phyloP scores from a whole-genome alignment of 768 basidiomycete species.

The Hypholoma sublateritium region DNA sequence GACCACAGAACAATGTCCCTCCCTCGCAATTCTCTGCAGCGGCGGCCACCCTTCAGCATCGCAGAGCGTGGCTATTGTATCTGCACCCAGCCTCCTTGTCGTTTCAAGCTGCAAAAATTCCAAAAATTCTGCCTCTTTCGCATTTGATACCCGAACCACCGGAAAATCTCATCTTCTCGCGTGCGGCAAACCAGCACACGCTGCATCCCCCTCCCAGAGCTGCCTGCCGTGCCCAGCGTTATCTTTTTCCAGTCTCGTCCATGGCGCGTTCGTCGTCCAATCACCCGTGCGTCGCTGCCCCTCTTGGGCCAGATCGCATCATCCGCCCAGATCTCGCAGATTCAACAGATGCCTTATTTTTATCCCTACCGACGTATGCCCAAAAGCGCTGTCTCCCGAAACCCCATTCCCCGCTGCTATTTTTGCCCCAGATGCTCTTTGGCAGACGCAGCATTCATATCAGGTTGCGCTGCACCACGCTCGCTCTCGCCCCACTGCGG shows the following conservation, averaged over 20 bases:
- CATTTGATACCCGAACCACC: not conserved
- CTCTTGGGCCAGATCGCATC: slow-evolving; percentile 1
- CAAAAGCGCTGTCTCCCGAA: not conserved
- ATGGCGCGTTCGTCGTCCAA: not conserved
- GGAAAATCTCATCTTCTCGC: not conserved
- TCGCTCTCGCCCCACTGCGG: not conserved
- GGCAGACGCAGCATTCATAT: not conserved
- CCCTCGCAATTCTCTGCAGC: not conserved
- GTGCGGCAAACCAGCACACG: not conserved
- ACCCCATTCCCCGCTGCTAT: not conserved
- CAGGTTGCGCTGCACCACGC: not conserved
- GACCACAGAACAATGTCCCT: not conserved
- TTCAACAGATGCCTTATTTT: slow-evolving; percentile 7
- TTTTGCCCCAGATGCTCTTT: not conserved
- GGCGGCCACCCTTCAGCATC: not conserved
- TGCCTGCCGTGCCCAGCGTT: not conserved
- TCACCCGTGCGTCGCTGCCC: not conserved
- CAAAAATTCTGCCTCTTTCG: too few species aligned
- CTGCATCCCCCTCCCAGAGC: not conserved
- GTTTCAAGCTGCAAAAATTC: not conserved
- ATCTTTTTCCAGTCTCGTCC: too few species aligned
- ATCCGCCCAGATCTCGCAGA: slow-evolving; percentile 6
- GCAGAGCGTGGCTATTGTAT: not conserved
- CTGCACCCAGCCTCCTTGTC: not conserved
- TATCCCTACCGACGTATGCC: not conserved